These are phyloP conservation scores for Citrus cavaleriei DNA, from an alignment of 345 rosid species.

Conservation along the genomic window DNA sequence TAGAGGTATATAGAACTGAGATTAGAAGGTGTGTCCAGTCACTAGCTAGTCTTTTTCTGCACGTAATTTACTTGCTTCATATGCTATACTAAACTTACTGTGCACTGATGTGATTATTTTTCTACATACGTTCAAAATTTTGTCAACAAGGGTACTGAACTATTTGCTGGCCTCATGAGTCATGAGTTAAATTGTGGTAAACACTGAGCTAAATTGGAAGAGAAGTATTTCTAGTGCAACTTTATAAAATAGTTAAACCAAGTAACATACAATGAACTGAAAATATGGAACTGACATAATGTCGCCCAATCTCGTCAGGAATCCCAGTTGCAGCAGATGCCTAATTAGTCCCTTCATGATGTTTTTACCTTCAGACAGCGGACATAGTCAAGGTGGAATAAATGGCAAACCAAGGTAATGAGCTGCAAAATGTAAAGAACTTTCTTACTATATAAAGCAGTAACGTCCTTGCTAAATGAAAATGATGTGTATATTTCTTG, in stretches of 20 bases:
- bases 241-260: too few species aligned
- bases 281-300: too few species aligned
- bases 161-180: neutral
- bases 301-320: too few species aligned
- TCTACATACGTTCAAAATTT: neutral
- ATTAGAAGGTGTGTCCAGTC: neutral
- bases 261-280: too few species aligned
- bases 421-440: neutral
- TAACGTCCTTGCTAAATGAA: neutral
- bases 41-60: neutral
- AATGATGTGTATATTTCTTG: neutral
- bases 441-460: neutral
- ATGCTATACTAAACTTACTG: neutral
- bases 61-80: neutral
- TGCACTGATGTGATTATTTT: neutral
- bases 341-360: too few species aligned
- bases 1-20: neutral
- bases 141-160: neutral
- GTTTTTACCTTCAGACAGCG: too few species aligned
- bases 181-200: neutral
- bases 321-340: too few species aligned
- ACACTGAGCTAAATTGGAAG: too few species aligned
- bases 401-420: slow-evolving; percentile 21
- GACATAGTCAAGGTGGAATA: too few species aligned
- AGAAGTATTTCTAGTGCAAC: too few species aligned